Evolutionary conservation across 768 basidiomycete species (phyloP), one percentile per base, ranked within the genome.

Genomic region (Xerocomus potaroensis): DNA sequence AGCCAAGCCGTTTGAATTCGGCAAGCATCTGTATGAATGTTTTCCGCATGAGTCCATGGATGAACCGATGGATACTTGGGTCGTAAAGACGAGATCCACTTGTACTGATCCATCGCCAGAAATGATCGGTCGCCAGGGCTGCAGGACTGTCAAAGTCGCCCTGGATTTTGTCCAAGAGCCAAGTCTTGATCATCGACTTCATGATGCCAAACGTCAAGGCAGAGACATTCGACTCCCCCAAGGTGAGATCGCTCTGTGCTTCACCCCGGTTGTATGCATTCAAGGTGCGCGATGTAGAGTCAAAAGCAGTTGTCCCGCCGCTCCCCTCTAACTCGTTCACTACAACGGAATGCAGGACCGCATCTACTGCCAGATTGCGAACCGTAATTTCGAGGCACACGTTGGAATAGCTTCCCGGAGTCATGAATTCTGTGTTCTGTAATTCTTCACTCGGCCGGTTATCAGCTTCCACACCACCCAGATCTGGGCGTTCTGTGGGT

Each of bases 311-410:
- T 7, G 91, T 75, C 4, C 94, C 95, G 1, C 93, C 88, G 49
- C 87, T 91, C 2, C 96, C 96, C 66, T 99, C 96, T 57, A 99
- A 76, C 63, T 99, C 96, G 69, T 99, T 97, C 52, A 99, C 91
- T 46, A 95, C 73, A 26, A 94, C 80, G 2, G 95, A 94, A 56
- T 98, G 96, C 9, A 97, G 71, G 5, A 99, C 87, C 0, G 96
- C 84, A 61, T 99, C 86, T 50, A 98, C 87, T 0, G 94, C 94
- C 15, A 99, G 75, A 66, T 98, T 95, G 43, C 89, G 83, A 16
- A 99, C 76, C 7, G 87, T 81, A 51, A 99, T 71, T 53, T 95
- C 90, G 31, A 99, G 72, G 50, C 92, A 95, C 16, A 96, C 95
- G 49, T 94, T 96, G 16, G 87, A 80, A 66, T 95, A 97, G 50